phyloP scores from a whole-genome alignment of 768 basidiomycete genomes.

The Leucocoprinus sp. region DNA sequence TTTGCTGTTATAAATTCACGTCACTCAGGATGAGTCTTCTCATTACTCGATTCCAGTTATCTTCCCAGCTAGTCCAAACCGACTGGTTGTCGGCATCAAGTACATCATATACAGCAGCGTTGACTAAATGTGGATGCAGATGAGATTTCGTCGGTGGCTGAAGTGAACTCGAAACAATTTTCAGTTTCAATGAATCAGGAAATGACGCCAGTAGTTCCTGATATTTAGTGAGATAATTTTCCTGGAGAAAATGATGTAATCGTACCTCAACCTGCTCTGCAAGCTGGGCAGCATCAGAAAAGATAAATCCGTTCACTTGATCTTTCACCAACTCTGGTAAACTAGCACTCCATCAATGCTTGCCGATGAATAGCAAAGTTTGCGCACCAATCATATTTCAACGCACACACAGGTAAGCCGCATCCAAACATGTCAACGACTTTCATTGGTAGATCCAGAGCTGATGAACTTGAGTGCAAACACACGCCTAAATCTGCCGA shows the following conservation, averaged over 20 bases:
- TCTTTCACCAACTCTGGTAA: constrained; percentile 82
- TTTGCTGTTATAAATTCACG: constrained; percentile 21
- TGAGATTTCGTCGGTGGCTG: constrained; percentile 19
- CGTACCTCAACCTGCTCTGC: constrained; percentile 63
- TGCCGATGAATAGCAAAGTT: background rate
- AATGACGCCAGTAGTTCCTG: constrained; percentile 55
- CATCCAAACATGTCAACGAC: constrained; percentile 99
- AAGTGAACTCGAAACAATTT: constrained; percentile 44
- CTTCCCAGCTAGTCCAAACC: constrained; percentile 74
- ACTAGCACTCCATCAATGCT: constrained; percentile 30
- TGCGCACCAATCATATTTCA: constrained; percentile 77
- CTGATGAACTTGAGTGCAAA: constrained; percentile 85
- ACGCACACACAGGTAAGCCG: constrained; percentile 86
- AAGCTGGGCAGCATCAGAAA: constrained; percentile 58
- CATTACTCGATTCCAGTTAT: constrained; percentile 74
- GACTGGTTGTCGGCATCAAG: constrained; percentile 24
- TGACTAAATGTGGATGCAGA: constrained; percentile 16
- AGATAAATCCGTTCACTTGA: constrained; percentile 77
- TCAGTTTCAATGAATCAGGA: constrained; percentile 45
- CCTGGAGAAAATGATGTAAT: constrained; percentile 12
- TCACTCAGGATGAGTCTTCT: constrained; percentile 47
- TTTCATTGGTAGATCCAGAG: constrained; percentile 95
- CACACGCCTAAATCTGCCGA: constrained; percentile 90
- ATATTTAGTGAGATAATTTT: constrained; percentile 1
- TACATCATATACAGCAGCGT: constrained; percentile 13